phyloP scores from a whole-genome alignment of 495 filamentous ascomycete genomes.

The Letharia columbiana region DNA sequence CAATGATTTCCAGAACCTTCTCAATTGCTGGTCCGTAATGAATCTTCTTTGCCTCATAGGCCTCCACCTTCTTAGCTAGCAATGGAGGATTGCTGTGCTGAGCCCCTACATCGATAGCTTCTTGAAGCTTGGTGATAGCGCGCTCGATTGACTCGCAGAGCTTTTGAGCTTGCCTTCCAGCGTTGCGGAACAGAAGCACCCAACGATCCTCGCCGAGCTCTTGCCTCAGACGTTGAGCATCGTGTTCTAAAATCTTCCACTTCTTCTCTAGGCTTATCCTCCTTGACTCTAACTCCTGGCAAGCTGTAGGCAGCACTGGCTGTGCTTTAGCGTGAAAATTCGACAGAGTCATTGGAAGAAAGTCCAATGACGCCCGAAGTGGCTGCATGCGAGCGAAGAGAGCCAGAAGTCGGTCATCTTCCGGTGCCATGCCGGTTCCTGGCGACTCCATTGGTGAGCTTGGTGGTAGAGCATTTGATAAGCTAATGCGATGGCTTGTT shows the following conservation, averaged over 20 bases:
- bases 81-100: slow-evolving; percentile 58
- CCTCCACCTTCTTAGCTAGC: slow-evolving; percentile 75
- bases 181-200: slow-evolving; percentile 89
- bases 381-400: slow-evolving; percentile 94
- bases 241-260: slow-evolving; percentile 74
- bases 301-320: slow-evolving; percentile 73
- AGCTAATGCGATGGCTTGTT: slow-evolving; percentile 57
- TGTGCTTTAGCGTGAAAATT: slow-evolving; percentile 74
- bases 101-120: slow-evolving; percentile 64
- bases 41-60: slow-evolving; percentile 87
- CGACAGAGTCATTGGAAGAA: slow-evolving; percentile 89
- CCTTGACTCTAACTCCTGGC: slow-evolving; percentile 72
- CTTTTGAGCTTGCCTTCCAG: slow-evolving; percentile 84
- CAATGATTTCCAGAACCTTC: slow-evolving; percentile 79
- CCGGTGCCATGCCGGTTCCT: slow-evolving; percentile 51
- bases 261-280: slow-evolving; percentile 60
- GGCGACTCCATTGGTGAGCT: slow-evolving; percentile 50
- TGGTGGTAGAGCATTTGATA: slow-evolving; percentile 48
- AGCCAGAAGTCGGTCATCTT: slow-evolving; percentile 71
- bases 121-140: slow-evolving; percentile 71
- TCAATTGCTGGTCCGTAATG: slow-evolving; percentile 95
- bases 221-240: slow-evolving; percentile 76
- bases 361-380: slow-evolving; percentile 83
- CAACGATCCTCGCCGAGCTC: slow-evolving; percentile 92
- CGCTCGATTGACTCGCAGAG: slow-evolving; percentile 90